A percentile compares a stretch with the other conserved stretches of the same genome.
These are phyloP conservation scores for Creolimax fragrantissima DNA, from an alignment of 78 protist genomes.

Conservation along the genomic window DNA sequence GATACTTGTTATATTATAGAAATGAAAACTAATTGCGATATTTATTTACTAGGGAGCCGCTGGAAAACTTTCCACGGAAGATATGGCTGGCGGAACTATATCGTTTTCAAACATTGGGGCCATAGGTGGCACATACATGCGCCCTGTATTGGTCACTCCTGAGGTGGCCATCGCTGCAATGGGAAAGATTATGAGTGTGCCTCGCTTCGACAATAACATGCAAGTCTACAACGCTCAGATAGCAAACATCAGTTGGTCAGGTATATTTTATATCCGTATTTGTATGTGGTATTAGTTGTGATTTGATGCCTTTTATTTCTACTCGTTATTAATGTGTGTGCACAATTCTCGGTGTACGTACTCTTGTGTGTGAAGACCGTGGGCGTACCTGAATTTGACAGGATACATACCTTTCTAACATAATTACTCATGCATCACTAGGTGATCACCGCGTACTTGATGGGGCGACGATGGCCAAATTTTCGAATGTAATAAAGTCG, in stretches of 20 bases:
- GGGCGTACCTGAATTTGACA: too few relatives aligned
- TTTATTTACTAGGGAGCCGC: conserved; percentile 4
- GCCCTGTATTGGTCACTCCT: conserved; percentile 47
- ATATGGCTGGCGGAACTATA: conserved; percentile 78
- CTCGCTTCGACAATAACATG: conserved; percentile 61
- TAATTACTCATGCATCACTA: neutral
- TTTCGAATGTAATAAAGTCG: conserved; percentile 48
- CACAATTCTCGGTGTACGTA: too few relatives aligned
- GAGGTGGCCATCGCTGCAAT: conserved; percentile 39
- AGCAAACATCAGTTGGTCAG: conserved; percentile 65
- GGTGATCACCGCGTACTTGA: conserved; percentile 88
- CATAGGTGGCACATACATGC: conserved; percentile 82
- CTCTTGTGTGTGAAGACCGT: too few relatives aligned
- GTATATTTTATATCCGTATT: neutral
- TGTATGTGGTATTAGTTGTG: too few relatives aligned
- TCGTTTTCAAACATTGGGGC: conserved; percentile 85
- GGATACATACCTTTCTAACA: neutral
- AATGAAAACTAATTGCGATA: too few relatives aligned
- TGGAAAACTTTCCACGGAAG: conserved; percentile 32
- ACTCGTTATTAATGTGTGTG: too few relatives aligned
- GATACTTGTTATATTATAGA: too few relatives aligned
- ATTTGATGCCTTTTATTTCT: too few relatives aligned
- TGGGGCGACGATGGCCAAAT: conserved; percentile 85
- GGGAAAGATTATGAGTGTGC: conserved; percentile 40
- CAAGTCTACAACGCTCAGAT: conserved; percentile 32